These are phyloP conservation scores for Stagonosporopsis cucurbitacearum DNA, from an alignment of 2,329 filamentous ascomycete genomes.

Conservation along the genomic window DNA sequence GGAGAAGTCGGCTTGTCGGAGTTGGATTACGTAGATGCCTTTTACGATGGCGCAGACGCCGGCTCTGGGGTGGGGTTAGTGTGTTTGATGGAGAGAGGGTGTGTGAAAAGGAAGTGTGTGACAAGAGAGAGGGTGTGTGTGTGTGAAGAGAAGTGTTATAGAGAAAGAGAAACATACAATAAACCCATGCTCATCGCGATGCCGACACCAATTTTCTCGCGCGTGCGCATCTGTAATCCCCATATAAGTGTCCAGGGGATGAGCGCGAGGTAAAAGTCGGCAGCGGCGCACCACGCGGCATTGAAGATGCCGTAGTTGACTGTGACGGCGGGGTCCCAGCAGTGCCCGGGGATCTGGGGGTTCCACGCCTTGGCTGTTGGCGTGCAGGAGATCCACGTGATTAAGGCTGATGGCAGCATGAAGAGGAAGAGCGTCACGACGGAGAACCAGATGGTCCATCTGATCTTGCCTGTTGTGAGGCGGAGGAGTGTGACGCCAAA, in stretches of 20 bases:
- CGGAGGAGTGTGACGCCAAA: slow-evolving; percentile 40
- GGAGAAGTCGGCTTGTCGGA: slow-evolving; percentile 34
- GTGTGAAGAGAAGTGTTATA: background rate
- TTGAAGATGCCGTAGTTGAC: slow-evolving; percentile 40
- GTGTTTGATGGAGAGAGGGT: too few species aligned
- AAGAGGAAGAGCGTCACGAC: slow-evolving; percentile 33
- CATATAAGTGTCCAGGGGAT: slow-evolving; percentile 39
- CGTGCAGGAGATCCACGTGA: slow-evolving; percentile 31
- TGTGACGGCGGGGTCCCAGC: slow-evolving; percentile 25
- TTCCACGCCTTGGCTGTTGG: slow-evolving; percentile 30
- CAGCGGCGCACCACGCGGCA: slow-evolving; percentile 31
- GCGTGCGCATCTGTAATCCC: slow-evolving; percentile 27
- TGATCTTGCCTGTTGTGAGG: slow-evolving; percentile 21
- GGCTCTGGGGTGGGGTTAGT: slow-evolving; percentile 14
- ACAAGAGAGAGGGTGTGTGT: too few species aligned
- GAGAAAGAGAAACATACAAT: slow-evolving; percentile 18
- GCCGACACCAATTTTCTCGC: slow-evolving; percentile 38
- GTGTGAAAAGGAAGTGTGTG: background rate
- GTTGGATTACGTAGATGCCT: slow-evolving; percentile 34
- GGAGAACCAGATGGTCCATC: slow-evolving; percentile 34
- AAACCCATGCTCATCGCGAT: slow-evolving; percentile 43
- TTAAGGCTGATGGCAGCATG: slow-evolving; percentile 34
- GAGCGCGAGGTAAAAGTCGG: slow-evolving; percentile 36
- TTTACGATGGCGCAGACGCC: slow-evolving; percentile 38
- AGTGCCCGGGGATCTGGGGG: slow-evolving; percentile 21